Evolutionary conservation across 2,329 filamentous ascomycete genomes (phyloP), one percentile per base, ranked within the genome.

Genomic region (Penicillium sp.): DNA sequence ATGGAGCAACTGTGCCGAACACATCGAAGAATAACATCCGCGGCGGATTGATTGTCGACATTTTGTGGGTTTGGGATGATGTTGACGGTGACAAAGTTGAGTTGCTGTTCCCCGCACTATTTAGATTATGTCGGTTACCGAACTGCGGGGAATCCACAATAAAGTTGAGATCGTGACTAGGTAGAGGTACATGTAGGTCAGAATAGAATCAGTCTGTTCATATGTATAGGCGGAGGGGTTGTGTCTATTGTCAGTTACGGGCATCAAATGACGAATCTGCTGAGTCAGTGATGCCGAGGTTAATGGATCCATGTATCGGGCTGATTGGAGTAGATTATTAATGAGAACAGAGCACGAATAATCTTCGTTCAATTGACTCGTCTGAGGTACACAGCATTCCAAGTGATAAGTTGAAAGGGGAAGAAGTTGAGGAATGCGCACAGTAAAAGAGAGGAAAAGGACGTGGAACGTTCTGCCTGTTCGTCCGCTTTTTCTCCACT

Each of bases 1-100:
- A 92, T 73, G 92, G 79, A 38, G 93, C 88, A 55, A 85, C 82
- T 1, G 89, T 93, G 22, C 67, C 67, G 42, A 70, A 71, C 14
- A 62, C 56, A 40, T 70, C 67, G 50, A 71, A 71, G 50, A 70
- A 64, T 14, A 71, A 41, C 9, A 59, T 61, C 38, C 55, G 46
- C 16, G 58, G 61, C 27, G 49, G 57, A n/a, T 54, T 45, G 14
- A 22, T 41, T 22, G 57, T 50, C n/a, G 59, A 47, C 65, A 66
- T 67, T 16, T 31, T 57, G 41, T 7, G 31, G 22, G 22, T 35
- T 18, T 55, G 38, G 9, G 19, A 30, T 28, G 31, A 42, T 44
- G 25, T 5, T 31, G 33, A 38, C 13, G 19, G 13, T 47, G 31
- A 28, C 38, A 25, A 25, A 19, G 16, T 14, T 43, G 9, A 6